These are phyloP conservation scores for Fistulina hepatica DNA, from an alignment of 1,284 basidiomycete genomes.

Conservation along the genomic window DNA sequence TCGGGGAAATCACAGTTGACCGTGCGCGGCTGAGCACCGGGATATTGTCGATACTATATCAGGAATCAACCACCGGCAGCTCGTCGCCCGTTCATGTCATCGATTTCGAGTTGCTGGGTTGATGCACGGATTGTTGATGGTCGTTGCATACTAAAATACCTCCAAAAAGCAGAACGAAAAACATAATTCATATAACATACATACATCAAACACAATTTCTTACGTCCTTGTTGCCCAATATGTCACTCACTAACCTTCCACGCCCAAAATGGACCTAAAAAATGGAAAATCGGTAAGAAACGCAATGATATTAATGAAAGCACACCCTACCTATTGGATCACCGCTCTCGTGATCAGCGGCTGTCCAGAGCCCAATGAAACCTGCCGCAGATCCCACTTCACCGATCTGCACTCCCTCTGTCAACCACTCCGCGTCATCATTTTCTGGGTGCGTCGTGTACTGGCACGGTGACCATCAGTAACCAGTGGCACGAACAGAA, in stretches of 20 bases:
- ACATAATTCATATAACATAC: no score
- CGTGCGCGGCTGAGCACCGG: conserved; percentile 26
- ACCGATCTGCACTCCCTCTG: conserved; percentile 47
- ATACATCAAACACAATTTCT: no score
- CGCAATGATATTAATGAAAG: not conserved
- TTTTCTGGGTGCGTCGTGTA: conserved; percentile 19
- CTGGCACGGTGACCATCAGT: no score
- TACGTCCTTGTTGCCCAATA: no score
- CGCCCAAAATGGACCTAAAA: conserved; percentile 45
- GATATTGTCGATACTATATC: conserved; percentile 31
- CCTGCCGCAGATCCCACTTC: conserved; percentile 40
- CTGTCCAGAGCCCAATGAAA: conserved; percentile 44
- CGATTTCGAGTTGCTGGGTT: conserved; percentile 28
- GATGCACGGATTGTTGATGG: not conserved
- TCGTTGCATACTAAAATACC: no score
- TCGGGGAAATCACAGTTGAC: conserved; percentile 34
- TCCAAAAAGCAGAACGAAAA: no score
- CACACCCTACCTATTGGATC: conserved; percentile 36
- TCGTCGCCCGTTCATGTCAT: conserved; percentile 27
- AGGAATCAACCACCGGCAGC: conserved; percentile 28
- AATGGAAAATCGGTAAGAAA: conserved; percentile 10
- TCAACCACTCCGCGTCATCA: conserved; percentile 34
- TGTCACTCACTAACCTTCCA: no score
- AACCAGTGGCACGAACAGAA: no score
- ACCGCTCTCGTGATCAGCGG: conserved; percentile 34